Conservation (phyloP, 1,139 yeast genomes). For the Protomyces pachydermus region DNA sequence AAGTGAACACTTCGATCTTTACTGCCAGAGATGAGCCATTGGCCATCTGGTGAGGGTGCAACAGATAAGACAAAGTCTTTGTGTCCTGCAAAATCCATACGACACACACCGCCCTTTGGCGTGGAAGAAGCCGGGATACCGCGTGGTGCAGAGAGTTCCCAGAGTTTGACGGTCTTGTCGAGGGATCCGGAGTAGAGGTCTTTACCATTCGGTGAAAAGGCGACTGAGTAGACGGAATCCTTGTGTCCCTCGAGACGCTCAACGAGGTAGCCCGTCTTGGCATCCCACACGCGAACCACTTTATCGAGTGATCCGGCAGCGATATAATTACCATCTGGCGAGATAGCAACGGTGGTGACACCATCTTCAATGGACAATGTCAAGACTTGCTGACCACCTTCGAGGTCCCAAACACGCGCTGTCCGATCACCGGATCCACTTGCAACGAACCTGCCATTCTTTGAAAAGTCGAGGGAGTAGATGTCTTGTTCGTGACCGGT, state of each 20-base stretch:
- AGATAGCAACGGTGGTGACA: conserved; percentile 94
- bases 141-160: conserved; percentile 67
- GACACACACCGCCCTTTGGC: conserved; percentile 54
- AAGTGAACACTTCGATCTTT: conserved; percentile 95
- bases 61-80: conserved; percentile 93
- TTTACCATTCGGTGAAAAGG: conserved; percentile 85
- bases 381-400: conserved; percentile 82
- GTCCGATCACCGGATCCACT: conserved; percentile 97
- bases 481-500: conserved; percentile 97
- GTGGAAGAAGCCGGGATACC: conserved; percentile 42
- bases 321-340: conserved; percentile 88
- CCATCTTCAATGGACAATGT: conserved; percentile 94
- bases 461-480: conserved; percentile 91
- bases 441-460: conserved; percentile 88
- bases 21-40: conserved; percentile 88
- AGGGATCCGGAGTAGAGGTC: conserved; percentile 92
- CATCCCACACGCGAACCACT: conserved; percentile 96
- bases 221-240: conserved; percentile 93
- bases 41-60: conserved; percentile 89
- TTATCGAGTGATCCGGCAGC: conserved; percentile 97
- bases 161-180: conserved; percentile 91
- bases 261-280: conserved; percentile 77
- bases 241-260: conserved; percentile 95
- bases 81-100: conserved; percentile 91
- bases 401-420: conserved; percentile 94